Base-by-base conservation (phyloP, 169 alveolate genomes). In the Plasmodium blacklocki region DNA sequence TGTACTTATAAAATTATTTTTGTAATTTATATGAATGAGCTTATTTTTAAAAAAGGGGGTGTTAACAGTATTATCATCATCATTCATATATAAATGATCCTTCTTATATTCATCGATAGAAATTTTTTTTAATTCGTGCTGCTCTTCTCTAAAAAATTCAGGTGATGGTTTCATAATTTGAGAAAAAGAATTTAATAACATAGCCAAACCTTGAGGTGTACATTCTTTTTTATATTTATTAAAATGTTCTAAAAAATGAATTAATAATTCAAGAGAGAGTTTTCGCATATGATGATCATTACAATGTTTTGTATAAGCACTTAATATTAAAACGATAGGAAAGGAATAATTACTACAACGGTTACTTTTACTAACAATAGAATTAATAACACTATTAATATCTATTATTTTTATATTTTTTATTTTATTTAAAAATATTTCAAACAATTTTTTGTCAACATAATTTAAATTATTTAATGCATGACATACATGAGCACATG, bases 141-240 rank as follows among this genome's bases (percentile, higher is more conserved):
- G 47, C 3, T 47, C 32, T 14, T 43, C 15, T 83, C 59, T 72
- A 49, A 83, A 83, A 59, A 83, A 83, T 9, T 39, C 66, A 19
- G 91, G 91, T 15, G 91, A 68, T 1, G 91, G 91, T 12, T 83
- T 83, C 43, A 73, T 43, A 11, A 83, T 63, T 59, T 83, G 91
- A n/a, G 86, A 67, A 18, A 83, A 68, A 3, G 86, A 83, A 23
- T 83, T 83, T 39, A 83, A 58, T 1, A 83, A 26, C 91, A 83
- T 83, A 14, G 74, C 73, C 39, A 83, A 73, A 4, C 91, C 91
- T 60, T 83, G 91, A 0, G 91, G 85, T 0, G 74, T 14, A 49
- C 78, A 83, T 21, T 60, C 29, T 7, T 54, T 71, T 70, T 54
- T 83, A 58, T 70, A 83, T 26, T 39, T 83, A 8, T 49, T 23